Percentiles rank a stretch among this genome's conserved stretches.
Evolutionary conservation across 192 early-diverging fungal genomes (phyloP).

Genomic region (Podila epigama): DNA sequence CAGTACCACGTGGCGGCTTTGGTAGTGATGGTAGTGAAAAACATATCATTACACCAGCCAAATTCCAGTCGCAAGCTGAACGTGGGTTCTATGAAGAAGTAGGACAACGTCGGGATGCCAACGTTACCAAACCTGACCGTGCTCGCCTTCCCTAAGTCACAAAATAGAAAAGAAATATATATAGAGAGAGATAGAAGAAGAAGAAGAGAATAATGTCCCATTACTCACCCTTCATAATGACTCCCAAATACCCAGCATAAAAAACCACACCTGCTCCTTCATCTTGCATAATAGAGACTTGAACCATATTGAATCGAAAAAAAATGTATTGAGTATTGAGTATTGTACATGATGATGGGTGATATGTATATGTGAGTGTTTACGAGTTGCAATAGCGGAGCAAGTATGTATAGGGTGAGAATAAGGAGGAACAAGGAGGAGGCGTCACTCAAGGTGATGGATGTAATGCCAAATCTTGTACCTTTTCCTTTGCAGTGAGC

Average conservation of each 20-base stretch:
- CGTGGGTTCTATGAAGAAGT: constrained; percentile 10
- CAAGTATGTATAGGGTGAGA: not conserved
- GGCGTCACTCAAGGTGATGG: not conserved
- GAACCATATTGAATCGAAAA: too few species aligned
- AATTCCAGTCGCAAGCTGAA: constrained; percentile 14
- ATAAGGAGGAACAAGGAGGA: not conserved
- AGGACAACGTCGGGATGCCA: not conserved
- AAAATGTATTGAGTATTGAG: too few species aligned
- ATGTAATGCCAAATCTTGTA: constrained; percentile 7
- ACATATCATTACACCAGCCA: constrained; percentile 11
- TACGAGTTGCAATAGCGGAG: too few species aligned
- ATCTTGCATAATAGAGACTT: too few species aligned
- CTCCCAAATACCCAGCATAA: too few species aligned
- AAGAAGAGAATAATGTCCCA: not conserved
- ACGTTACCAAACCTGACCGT: not conserved
- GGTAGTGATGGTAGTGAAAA: too few species aligned
- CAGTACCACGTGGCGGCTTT: not conserved
- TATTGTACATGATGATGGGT: too few species aligned
- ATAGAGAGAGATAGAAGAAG: too few species aligned
- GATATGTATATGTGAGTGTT: too few species aligned
- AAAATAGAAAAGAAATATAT: too few species aligned
- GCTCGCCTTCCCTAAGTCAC: constrained; percentile 4
- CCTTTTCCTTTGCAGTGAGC: constrained; percentile 17
- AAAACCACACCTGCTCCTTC: too few species aligned
- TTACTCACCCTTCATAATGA: too few species aligned